Conservation (phyloP, 768 basidiomycete genomes). For the Sporobolomyces phaffii region DNA sequence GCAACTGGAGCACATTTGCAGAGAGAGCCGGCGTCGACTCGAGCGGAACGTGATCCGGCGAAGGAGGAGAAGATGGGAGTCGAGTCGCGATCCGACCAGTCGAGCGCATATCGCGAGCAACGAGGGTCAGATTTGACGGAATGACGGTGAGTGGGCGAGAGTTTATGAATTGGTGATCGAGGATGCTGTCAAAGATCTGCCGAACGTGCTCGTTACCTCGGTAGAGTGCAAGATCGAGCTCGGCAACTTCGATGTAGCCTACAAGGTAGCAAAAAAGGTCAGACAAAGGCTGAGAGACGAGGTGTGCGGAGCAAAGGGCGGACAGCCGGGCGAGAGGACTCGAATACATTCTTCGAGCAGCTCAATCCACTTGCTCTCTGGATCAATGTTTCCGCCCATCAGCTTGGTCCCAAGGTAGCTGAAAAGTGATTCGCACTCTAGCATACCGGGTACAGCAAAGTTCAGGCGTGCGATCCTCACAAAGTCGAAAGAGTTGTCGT, state of each 20-base stretch:
- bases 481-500: conserved; percentile 17
- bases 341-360: conserved; percentile 8
- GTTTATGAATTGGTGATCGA: conserved; percentile 19
- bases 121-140: conserved; percentile 13
- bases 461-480: background rate
- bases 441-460: background rate
- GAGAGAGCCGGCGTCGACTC: background rate
- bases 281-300: too few species aligned
- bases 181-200: background rate
- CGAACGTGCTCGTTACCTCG: background rate
- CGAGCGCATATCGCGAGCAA: background rate
- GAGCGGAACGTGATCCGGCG: background rate
- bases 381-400: too few species aligned
- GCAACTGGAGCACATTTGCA: background rate
- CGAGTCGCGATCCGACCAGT: conserved; percentile 15
- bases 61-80: background rate
- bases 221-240: background rate
- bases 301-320: background rate
- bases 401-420: too few species aligned
- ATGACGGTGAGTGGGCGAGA: conserved; percentile 4
- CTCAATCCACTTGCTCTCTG: conserved; percentile 6
- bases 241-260: conserved; percentile 24
- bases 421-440: too few species aligned
- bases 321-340: conserved; percentile 11
- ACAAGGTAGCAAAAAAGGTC: too few species aligned